These are phyloP conservation scores for Penicillium paneum DNA, from an alignment of 2,329 filamentous ascomycete species.

Conservation along the genomic window DNA sequence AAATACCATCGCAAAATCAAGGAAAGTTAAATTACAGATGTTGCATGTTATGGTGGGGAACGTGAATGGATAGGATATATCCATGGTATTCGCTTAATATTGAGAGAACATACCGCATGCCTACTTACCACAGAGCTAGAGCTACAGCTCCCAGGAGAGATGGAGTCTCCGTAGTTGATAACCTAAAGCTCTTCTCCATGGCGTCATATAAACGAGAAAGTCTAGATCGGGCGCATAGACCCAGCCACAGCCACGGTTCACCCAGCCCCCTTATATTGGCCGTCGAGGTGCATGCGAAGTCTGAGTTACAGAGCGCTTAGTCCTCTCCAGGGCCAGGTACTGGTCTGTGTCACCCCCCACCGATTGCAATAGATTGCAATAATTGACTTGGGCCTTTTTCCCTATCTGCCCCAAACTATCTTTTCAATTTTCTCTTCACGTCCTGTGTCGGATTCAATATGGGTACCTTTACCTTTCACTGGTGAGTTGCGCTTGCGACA, in stretches of 20 bases:
- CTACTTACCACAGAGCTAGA: no score
- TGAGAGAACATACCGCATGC: no score
- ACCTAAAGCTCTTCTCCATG: no score
- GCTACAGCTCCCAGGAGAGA: no score
- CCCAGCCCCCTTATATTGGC: not conserved
- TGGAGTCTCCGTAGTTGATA: no score
- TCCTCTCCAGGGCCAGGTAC: constrained; percentile 5
- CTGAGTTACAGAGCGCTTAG: not conserved
- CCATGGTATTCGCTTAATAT: no score
- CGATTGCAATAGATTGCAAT: no score
- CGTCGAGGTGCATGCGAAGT: no score
- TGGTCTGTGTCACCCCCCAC: constrained; percentile 26
- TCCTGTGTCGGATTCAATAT: constrained; percentile 17
- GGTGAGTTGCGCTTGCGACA: constrained; percentile 27
- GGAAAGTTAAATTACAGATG: not conserved
- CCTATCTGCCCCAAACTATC: not conserved
- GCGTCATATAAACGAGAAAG: not conserved
- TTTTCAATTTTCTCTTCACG: not conserved
- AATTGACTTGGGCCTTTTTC: not conserved
- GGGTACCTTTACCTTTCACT: constrained; percentile 39
- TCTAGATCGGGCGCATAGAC: constrained; percentile 2
- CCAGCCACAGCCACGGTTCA: not conserved
- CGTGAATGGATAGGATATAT: not conserved
- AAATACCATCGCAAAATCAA: not conserved
- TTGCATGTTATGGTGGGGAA: not conserved